phyloP scores from a whole-genome alignment of 441 rosid species.

The Erodium texanum region DNA sequence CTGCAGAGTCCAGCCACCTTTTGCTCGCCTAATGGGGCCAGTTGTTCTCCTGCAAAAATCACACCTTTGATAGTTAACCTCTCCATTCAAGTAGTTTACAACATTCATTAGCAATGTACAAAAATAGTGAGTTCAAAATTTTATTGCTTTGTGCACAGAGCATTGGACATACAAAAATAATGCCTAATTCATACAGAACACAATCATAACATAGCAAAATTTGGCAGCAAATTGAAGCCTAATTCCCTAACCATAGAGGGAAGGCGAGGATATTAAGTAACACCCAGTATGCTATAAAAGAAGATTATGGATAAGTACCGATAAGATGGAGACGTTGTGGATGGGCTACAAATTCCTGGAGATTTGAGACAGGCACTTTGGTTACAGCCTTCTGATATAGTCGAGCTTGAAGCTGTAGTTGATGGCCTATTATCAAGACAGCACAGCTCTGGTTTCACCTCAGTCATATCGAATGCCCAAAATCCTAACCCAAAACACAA shows the following conservation, averaged over 20 bases:
- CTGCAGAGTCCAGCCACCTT: constrained; percentile 97
- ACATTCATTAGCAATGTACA: background rate
- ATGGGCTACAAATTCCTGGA: constrained; percentile 59
- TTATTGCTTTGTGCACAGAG: background rate
- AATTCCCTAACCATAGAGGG: background rate
- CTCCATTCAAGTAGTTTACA: background rate
- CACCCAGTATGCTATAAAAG: background rate
- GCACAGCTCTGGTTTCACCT: constrained; percentile 46
- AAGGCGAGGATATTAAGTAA: background rate
- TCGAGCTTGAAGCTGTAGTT: constrained; percentile 60
- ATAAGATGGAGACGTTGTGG: constrained; percentile 52
- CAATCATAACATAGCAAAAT: background rate
- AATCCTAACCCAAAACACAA: constrained; percentile 18
- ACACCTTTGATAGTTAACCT: background rate
- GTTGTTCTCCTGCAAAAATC: constrained; percentile 66
- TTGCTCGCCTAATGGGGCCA: constrained; percentile 93
- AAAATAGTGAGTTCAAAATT: background rate
- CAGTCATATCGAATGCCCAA: constrained; percentile 38
- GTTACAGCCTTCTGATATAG: constrained; percentile 72
- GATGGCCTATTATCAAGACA: constrained; percentile 79
- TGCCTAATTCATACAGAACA: background rate
- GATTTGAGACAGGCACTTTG: constrained; percentile 50
- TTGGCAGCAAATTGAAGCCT: background rate
- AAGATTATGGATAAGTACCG: constrained; percentile 28
- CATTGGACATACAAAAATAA: background rate